Base-by-base conservation (phyloP, 345 rosid species). In the Dipteronia sinensis region DNA sequence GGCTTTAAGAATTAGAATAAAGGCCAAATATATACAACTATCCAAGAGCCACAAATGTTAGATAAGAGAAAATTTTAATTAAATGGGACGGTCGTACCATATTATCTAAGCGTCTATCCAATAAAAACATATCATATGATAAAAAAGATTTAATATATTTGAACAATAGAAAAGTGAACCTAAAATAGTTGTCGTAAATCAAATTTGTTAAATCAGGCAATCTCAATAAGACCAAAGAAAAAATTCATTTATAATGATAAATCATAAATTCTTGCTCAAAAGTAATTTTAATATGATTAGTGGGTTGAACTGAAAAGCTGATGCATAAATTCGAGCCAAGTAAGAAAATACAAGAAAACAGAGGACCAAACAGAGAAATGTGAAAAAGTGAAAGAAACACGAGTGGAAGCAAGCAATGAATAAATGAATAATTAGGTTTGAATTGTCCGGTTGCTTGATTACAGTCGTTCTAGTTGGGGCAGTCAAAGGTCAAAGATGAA, bases 401-500 rank as follows among this genome's bases (percentile, higher is more conserved):
- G 38, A 6, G 16, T 4, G 29, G 64, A 12, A 25, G 2, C 9
- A 19, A 15, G 40, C n/a, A 23, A 51, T 19, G 44, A 23, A 51
- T 17, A 25, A 59, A 53, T 53, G 25, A 79, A 76, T 73, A 68
- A 82, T 66, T 73, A 76, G 67, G 83, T 77, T 61, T 20, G 71
- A 76, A 71, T 79, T 63, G 88, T 77, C 78, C 11, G 77, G 17
- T 66, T 64, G 29, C 61, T 46, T 46, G 12, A 69, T 31, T 19
- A 61, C 61, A 38, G 67, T 51, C 2, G 63, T 10, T 73, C 67
- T 29, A 3, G 47, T 17, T 77, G 67, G 74, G 76, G 78, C 77
- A 67, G 93, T 90, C 93, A 88, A 90, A 68, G 89, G 91, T 90
- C 90, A 88, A 87, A 87, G 89, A 65, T 27, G 65, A 71, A 75